A percentile compares a stretch with the other conserved stretches of the same genome.
Conservation (phyloP, 495 filamentous ascomycete genomes). For the Neurospora sp. region DNA sequence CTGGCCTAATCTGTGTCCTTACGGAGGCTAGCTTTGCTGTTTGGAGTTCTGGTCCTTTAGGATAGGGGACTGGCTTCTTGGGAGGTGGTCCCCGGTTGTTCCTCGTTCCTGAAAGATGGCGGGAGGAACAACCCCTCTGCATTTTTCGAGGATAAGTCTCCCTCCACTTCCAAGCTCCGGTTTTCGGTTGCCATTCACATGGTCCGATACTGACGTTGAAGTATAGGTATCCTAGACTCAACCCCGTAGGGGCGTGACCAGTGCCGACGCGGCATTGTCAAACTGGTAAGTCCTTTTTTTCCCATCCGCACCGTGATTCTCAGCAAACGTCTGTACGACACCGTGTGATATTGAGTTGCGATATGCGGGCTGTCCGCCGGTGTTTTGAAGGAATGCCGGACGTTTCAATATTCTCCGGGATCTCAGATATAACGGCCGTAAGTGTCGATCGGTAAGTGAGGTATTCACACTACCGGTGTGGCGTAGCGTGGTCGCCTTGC, state of each 20-base stretch:
- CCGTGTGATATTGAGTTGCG: neutral
- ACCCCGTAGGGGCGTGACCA: neutral
- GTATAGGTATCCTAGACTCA: neutral
- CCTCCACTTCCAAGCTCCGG: constrained; percentile 3
- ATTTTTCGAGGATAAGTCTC: constrained; percentile 56
- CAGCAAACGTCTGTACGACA: neutral
- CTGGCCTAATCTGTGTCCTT: constrained; percentile 8
- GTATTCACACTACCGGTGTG: neutral
- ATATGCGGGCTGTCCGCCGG: neutral
- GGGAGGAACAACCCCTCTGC: constrained; percentile 42
- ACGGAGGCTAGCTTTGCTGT: constrained; percentile 15
- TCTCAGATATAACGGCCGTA: neutral
- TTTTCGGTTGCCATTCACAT: neutral
- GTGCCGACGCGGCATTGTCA: neutral
- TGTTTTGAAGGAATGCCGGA: neutral
- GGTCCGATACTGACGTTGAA: neutral
- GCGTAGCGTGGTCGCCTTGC: neutral
- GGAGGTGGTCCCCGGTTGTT: constrained; percentile 35
- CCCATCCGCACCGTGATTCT: neutral
- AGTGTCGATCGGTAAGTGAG: neutral
- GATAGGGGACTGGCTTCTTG: constrained; percentile 27
- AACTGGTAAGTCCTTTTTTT: neutral
- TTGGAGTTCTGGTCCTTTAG: constrained; percentile 8
- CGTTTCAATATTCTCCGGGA: neutral
- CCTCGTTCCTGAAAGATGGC: constrained; percentile 26